Evolutionary conservation across 2,329 filamentous ascomycete species (phyloP), one percentile per base, ranked within the genome.

Genomic region (Cyphellophora europaea): DNA sequence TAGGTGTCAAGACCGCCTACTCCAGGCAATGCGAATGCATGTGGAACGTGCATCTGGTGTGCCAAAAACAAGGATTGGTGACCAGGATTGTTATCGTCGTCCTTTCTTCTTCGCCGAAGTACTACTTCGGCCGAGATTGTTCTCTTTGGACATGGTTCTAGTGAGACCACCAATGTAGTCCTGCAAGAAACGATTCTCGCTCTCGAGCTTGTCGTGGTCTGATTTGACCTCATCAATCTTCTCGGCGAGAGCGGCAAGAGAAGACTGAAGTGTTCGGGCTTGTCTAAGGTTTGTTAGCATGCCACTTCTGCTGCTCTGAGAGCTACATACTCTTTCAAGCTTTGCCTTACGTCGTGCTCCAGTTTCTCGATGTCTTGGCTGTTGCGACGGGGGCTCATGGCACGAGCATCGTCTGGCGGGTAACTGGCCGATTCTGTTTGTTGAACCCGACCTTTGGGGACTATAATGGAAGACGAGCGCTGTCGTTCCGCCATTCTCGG

Each of bases 101-200:
- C 38, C 38, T 25, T 48, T 49, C 34, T 37, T 40, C 28, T 40
- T 40, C 19, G 35, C 37, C 31, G 38, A 44, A 11, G 40, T 43
- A 32, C 47, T 49, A 32, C 44, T 47, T 33, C 43, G 39, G 18
- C 38, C 43, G 17, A 49, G 40, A 23, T 36, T 68, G 53, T 77
- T 76, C 49, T 67, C 71, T 48, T 62, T 65, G 36, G 62, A 62
- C 64, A 69, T 66, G 36, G 74, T 77, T 51, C 85, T 84, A 75
- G 94, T 96, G 36, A 96, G 71, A 54, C 94, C 89, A 46, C 89
- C 89, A 52, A 96, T 96, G 57, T 96, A 96, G 59, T 94, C 94
- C 60, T 96, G 89, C 31, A 98, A 65, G 54, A 96, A 95, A 53
- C 87, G 89, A 70, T 98, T 98, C 59, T 95, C 88, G 58, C 74